These are phyloP conservation scores for Fusarium napiforme DNA, from an alignment of 2,329 filamentous ascomycete species.

Conservation along the genomic window DNA sequence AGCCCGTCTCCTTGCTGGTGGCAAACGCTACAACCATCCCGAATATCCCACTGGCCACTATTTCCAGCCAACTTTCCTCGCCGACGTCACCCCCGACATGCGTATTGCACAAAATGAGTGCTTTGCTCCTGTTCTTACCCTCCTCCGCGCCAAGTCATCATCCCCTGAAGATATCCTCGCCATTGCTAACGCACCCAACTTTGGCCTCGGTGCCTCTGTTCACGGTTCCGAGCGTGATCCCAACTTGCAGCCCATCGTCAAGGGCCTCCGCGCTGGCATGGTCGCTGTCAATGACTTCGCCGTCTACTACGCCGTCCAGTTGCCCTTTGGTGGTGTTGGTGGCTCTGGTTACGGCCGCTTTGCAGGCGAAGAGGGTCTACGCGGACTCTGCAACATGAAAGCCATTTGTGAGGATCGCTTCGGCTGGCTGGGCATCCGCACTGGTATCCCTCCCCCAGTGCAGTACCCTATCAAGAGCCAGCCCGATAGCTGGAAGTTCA, in stretches of 20 bases:
- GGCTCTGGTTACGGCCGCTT: constrained; percentile 95
- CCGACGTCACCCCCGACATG: constrained; percentile 89
- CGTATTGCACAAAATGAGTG: constrained; percentile 88
- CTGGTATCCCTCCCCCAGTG: constrained; percentile 81
- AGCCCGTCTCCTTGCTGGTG: constrained; percentile 84
- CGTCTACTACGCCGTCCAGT: constrained; percentile 89
- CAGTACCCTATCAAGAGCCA: constrained; percentile 82
- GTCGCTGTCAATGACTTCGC: constrained; percentile 97
- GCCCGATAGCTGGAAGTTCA: constrained; percentile 72
- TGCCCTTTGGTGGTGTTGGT: constrained; percentile 92
- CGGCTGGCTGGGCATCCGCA: constrained; percentile 71
- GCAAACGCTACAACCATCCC: constrained; percentile 77
- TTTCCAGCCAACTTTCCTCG: constrained; percentile 89
- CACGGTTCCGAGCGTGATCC: constrained; percentile 76
- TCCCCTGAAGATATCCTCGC: constrained; percentile 71
- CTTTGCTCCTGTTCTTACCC: constrained; percentile 88
- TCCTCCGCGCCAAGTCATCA: constrained; percentile 79
- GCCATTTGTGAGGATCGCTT: constrained; percentile 82
- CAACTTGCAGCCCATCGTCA: constrained; percentile 72
- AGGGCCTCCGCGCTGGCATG: constrained; percentile 83
- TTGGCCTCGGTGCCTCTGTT: constrained; percentile 88
- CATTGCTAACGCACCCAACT: constrained; percentile 85
- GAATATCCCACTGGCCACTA: constrained; percentile 84
- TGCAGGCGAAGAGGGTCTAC: constrained; percentile 87
- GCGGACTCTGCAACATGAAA: constrained; percentile 88